phyloP scores from a whole-genome alignment of 495 filamentous ascomycete species.

The Neurospora tetraspora region DNA sequence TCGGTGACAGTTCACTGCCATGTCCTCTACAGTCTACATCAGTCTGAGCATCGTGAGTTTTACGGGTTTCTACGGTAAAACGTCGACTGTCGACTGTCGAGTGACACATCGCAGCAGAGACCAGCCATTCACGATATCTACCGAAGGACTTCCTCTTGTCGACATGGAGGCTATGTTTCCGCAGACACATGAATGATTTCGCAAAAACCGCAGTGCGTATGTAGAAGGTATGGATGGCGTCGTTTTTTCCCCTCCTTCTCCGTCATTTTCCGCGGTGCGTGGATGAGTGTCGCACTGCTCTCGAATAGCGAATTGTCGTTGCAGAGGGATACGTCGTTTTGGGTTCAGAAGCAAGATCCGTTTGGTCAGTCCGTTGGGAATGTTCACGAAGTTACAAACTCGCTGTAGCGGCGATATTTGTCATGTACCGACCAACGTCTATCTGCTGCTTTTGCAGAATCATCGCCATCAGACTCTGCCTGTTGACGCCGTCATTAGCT shows the following conservation, averaged over 20 bases:
- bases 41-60: not conserved
- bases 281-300: not conserved
- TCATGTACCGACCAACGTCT: not conserved
- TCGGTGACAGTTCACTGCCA: not conserved
- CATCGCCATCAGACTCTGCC: not conserved
- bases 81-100: not conserved
- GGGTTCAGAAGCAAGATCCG: not conserved
- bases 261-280: not conserved
- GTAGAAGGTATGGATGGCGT: not conserved
- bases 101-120: not conserved
- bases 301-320: not conserved
- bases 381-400: not conserved
- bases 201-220: not conserved
- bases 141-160: not conserved
- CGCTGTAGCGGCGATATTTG: not conserved
- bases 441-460: not conserved
- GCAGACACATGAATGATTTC: not conserved
- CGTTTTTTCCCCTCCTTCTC: not conserved
- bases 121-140: not conserved
- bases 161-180: not conserved
- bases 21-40: not conserved
- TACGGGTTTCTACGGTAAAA: not conserved
- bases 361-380: not conserved
- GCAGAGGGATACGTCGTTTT: not conserved
- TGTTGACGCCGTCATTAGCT: not conserved